These are phyloP conservation scores for Croton laevigatus DNA, from an alignment of 441 rosid species.

Conservation along the genomic window DNA sequence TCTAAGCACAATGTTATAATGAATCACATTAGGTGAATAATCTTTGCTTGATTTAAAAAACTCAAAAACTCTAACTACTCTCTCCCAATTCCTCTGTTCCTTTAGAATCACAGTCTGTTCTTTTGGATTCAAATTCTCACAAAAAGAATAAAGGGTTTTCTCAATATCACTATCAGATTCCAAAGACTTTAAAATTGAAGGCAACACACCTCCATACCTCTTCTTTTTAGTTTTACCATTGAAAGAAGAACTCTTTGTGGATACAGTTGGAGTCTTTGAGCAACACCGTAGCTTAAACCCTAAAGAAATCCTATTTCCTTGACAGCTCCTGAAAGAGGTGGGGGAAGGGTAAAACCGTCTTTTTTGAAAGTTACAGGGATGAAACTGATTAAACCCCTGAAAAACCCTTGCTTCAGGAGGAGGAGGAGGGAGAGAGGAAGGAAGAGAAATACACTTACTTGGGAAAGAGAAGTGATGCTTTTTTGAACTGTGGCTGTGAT, in stretches of 20 bases:
- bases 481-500: constrained; percentile 28
- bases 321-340: background rate
- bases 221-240: constrained; percentile 30
- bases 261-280: constrained; percentile 37
- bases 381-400: constrained; percentile 28
- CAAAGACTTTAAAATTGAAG: constrained; percentile 61
- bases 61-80: constrained; percentile 58
- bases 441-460: constrained; percentile 37
- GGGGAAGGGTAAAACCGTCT: constrained; percentile 11
- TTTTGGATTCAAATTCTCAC: constrained; percentile 61
- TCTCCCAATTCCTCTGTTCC: constrained; percentile 61
- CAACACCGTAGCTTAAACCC: constrained; percentile 53
- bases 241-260: constrained; percentile 35
- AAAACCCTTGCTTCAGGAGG: constrained; percentile 31
- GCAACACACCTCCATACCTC: constrained; percentile 50
- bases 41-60: constrained; percentile 60
- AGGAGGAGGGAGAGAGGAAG: constrained; percentile 34
- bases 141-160: constrained; percentile 45
- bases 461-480: constrained; percentile 28
- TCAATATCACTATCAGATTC: constrained; percentile 54
- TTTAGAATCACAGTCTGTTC: constrained; percentile 82
- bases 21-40: constrained; percentile 72
- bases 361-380: background rate
- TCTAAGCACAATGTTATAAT: constrained; percentile 78
- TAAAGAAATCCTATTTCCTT: constrained; percentile 31